Base-by-base conservation (phyloP, 345 rosid genomes). In the Sonneratia caseolaris region DNA sequence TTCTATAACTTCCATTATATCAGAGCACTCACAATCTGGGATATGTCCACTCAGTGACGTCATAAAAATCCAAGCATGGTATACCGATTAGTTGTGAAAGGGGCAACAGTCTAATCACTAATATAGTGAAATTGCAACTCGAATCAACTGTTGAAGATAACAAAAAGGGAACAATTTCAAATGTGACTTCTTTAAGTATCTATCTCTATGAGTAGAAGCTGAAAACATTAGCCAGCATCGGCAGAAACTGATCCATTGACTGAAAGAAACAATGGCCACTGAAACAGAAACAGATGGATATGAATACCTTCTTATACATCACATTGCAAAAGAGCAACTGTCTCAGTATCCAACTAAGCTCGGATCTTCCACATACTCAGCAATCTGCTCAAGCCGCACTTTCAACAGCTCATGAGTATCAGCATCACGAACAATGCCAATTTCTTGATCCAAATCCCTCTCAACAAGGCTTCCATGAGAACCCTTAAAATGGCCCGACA, bases 321-420 rank as follows among this genome's bases (percentile, higher is more conserved):
- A 22, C 14, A 66, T 22, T 4, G 14, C 36, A 45, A 51, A 16
- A 42, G 53, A 56, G 27, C 69, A 32, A 45, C 71, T 70, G 19
- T 76, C 69, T 81, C 79, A 88, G 65, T 86, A 83, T 38, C 84
- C 84, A 47, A 85, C 68, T 61, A 80, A 69, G 73, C 80, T 78
- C 1, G 90, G 91, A 87, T 90, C 93, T 43, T 91, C 97, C 27
- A 80, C 68, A 64, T 85, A 94, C 88, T 89, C 95, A 1, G 96
- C 97, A 76, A 94, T 79, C 79, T 94, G 96, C 22, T 90, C 97
- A 3, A 94, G 96, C 65, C 77, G 82, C 51, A 91, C 89, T 69
- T 82, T 76, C 71, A 88, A 70, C 86, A 88, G 72, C 72, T 85
- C 83, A 47, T 84, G 90, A 59, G 82, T 87, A 64, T 85, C 91